Conservation (phyloP, 192 early-diverging fungal species). For the Ambispora gerdemannii region DNA sequence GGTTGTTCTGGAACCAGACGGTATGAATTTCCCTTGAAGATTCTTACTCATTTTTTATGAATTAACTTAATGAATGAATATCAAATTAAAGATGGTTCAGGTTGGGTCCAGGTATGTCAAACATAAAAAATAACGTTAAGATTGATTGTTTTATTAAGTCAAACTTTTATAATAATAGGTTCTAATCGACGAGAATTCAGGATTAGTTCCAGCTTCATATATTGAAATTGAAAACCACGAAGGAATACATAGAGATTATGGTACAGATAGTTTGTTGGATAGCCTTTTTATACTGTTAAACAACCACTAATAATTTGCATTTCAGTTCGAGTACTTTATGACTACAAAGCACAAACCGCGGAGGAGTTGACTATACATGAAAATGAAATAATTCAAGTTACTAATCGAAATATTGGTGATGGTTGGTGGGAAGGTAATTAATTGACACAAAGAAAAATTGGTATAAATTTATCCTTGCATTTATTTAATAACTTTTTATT, state of each 20-base stretch:
- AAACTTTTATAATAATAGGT: conserved; percentile 7
- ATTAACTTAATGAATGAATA: neutral
- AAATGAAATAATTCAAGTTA: conserved; percentile 47
- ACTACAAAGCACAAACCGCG: conserved; percentile 50
- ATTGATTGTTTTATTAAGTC: neutral
- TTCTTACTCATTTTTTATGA: conserved; percentile 6
- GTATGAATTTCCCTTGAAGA: conserved; percentile 32
- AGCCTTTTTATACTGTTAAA: neutral
- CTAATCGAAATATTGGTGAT: conserved; percentile 46
- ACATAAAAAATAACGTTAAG: neutral
- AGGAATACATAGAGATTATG: conserved; percentile 1
- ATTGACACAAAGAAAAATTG: too few relatives aligned
- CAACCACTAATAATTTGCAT: neutral
- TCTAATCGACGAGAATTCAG: conserved; percentile 26
- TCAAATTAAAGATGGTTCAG: conserved; percentile 48
- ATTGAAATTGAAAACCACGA: conserved; percentile 37
- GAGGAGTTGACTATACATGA: conserved; percentile 50
- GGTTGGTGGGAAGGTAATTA: conserved; percentile 61
- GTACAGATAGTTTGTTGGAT: too few relatives aligned
- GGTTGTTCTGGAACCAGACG: conserved; percentile 51
- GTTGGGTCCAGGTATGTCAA: conserved; percentile 54
- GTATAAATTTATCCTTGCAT: too few relatives aligned
- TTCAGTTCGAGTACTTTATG: conserved; percentile 49
- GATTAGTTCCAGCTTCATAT: conserved; percentile 54
- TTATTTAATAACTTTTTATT: too few relatives aligned